Evolutionary conservation across 179 eudicot species (phyloP).

Genomic region (Amaranthus tricolor): DNA sequence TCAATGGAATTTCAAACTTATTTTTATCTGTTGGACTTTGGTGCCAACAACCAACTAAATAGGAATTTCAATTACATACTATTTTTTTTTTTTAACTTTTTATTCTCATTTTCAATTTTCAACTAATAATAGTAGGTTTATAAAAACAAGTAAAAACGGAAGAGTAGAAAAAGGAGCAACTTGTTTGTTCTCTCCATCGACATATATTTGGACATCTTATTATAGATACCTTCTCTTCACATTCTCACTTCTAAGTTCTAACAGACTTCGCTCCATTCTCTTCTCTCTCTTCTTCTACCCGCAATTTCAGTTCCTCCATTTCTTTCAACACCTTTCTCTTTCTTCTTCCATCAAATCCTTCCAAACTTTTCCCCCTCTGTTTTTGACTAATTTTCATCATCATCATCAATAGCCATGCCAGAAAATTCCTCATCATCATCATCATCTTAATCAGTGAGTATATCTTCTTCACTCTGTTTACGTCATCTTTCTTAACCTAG

Average conservation of each 20-base stretch:
- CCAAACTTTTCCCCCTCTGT: neutral
- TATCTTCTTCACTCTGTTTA: neutral
- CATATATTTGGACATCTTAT: neutral
- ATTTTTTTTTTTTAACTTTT: too few species aligned
- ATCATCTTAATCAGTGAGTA: neutral
- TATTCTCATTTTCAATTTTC: too few species aligned
- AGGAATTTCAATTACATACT: too few species aligned
- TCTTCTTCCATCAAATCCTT: neutral
- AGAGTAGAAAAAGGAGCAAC: neutral
- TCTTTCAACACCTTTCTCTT: neutral
- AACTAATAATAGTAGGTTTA: too few species aligned
- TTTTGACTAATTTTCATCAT: neutral
- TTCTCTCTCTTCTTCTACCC: conserved; percentile 7
- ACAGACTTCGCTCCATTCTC: conserved; percentile 1
- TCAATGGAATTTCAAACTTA: too few species aligned
- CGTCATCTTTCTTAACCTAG: neutral
- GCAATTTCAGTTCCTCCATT: conserved; percentile 17
- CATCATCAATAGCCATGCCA: conserved; percentile 8
- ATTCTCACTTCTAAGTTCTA: neutral
- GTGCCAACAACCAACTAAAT: too few species aligned
- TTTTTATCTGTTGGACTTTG: too few species aligned
- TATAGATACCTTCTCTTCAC: neutral
- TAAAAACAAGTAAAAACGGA: too few species aligned
- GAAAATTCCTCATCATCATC: neutral
- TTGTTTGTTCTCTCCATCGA: neutral